phyloP scores from a whole-genome alignment of 108 stramenopile genomes.

The Aurantiochytrium sp. region DNA sequence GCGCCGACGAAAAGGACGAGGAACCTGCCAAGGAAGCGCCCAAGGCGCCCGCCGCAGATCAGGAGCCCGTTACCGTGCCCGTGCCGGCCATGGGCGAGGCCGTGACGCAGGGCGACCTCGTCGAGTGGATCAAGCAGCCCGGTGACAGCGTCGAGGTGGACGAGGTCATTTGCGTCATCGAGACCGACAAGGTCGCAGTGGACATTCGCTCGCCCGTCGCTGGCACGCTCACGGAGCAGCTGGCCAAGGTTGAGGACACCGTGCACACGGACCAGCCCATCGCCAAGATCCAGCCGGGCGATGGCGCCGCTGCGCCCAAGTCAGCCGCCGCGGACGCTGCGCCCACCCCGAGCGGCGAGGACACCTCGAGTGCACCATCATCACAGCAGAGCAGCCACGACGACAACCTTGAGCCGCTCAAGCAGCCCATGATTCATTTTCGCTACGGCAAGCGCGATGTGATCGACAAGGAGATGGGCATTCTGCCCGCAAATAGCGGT shows the following conservation, averaged over 20 bases:
- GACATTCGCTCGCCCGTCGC: conserved; percentile 74
- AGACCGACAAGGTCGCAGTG: conserved; percentile 95
- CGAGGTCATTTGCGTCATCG: conserved; percentile 57
- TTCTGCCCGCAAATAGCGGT: not conserved
- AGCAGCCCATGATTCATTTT: not conserved
- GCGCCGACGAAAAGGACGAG: not conserved
- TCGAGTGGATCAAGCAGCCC: conserved; percentile 60
- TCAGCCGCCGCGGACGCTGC: not conserved
- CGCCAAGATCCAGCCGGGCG: not conserved
- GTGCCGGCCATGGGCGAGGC: conserved; percentile 70
- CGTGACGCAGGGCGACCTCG: conserved; percentile 69
- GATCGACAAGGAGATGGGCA: not conserved
- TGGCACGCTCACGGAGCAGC: conserved; percentile 73
- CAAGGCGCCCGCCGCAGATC: not conserved
- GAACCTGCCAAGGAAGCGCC: not conserved
- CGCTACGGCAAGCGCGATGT: not conserved
- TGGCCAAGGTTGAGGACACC: conserved; percentile 86
- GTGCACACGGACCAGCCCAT: conserved; percentile 52
- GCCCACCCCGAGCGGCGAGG: not conserved
- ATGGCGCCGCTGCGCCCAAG: not conserved
- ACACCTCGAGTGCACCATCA: not conserved
- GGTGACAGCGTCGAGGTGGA: conserved; percentile 48
- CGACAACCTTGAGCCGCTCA: not conserved
- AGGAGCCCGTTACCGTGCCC: not conserved
- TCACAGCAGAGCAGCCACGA: not conserved